Evolutionary conservation across 2,329 filamentous ascomycete genomes (phyloP).

Genomic region (Mariannaea elegans): DNA sequence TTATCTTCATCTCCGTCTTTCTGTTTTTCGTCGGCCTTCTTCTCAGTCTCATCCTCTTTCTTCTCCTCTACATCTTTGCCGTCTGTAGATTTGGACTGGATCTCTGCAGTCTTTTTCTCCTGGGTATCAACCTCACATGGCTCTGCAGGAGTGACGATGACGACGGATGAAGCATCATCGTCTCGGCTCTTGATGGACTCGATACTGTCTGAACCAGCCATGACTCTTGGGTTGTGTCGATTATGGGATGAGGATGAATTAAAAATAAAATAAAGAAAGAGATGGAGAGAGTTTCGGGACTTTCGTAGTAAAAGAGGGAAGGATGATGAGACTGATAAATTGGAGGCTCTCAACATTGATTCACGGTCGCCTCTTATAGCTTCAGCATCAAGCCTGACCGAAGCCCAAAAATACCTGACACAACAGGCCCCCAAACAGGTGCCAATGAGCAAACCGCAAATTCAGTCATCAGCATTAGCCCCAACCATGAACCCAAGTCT

Average conservation of each 20-base stretch:
- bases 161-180: conserved; percentile 29
- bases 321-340: too few relatives aligned
- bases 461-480: too few relatives aligned
- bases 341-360: too few relatives aligned
- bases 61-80: neutral
- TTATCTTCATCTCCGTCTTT: neutral
- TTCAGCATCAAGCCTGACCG: too few relatives aligned
- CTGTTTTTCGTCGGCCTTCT: conserved; percentile 17
- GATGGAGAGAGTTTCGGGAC: too few relatives aligned
- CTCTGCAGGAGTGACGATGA: conserved; percentile 35
- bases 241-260: neutral
- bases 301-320: neutral
- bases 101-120: conserved; percentile 24
- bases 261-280: neutral
- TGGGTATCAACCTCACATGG: conserved; percentile 23
- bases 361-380: too few relatives aligned
- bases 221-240: neutral
- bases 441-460: too few relatives aligned
- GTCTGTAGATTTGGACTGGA: conserved; percentile 16
- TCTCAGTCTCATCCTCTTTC: neutral
- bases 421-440: too few relatives aligned
- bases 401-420: too few relatives aligned
- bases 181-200: conserved; percentile 33
- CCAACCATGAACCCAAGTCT: too few relatives aligned
- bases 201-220: conserved; percentile 26